Evolutionary conservation across 495 filamentous ascomycete genomes (phyloP).

Genomic region (Neurospora tetraspora): DNA sequence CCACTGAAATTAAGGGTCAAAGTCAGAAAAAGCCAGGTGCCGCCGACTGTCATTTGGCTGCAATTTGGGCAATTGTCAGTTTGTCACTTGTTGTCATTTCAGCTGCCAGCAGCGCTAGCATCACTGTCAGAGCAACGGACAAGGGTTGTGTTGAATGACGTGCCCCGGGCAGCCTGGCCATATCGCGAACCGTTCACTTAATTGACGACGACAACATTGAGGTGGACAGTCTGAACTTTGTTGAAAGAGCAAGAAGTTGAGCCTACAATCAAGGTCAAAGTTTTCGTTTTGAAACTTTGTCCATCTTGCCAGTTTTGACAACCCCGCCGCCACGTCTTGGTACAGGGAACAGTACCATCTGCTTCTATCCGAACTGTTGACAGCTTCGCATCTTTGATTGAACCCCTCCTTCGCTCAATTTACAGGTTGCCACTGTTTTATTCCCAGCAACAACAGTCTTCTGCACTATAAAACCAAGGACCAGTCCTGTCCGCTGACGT

Average conservation of each 20-base stretch:
- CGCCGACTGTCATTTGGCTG: neutral
- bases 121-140: neutral
- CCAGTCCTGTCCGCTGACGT: neutral
- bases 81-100: neutral
- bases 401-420: neutral
- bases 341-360: neutral
- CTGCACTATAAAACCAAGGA: neutral
- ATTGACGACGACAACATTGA: neutral
- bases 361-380: neutral
- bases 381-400: neutral
- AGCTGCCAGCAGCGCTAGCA: neutral
- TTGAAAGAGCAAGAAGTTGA: neutral
- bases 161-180: slow-evolving; percentile 1
- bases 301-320: neutral
- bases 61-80: neutral
- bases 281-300: neutral
- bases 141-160: slow-evolving; percentile 6
- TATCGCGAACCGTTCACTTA: neutral
- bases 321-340: neutral
- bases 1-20: neutral
- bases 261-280: neutral
- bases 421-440: neutral
- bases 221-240: neutral
- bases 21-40: neutral
- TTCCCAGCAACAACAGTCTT: neutral